A percentile compares a stretch with the other conserved stretches of the same genome.
Conservation (phyloP, 2,329 filamentous ascomycete species). For the Teratosphaeria viscida region DNA sequence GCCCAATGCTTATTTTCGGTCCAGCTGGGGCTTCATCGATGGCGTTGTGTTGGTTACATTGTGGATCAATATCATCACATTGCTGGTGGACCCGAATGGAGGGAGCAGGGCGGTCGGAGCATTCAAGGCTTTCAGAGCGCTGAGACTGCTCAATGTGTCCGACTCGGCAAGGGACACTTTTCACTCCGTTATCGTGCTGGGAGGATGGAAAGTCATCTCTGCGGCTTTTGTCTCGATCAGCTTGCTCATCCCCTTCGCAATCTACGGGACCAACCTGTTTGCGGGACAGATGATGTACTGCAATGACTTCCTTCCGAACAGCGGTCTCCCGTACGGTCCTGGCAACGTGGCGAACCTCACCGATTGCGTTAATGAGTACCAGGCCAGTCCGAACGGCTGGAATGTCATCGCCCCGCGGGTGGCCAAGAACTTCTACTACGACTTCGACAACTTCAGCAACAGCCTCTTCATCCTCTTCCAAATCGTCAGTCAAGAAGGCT, state of each 20-base stretch:
- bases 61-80: slow-evolving; percentile 86
- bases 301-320: slow-evolving; percentile 50
- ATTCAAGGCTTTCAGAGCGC: slow-evolving; percentile 88
- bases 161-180: slow-evolving; percentile 94
- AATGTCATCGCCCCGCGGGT: slow-evolving; percentile 71
- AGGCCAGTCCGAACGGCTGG: slow-evolving; percentile 71
- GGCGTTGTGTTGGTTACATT: slow-evolving; percentile 82
- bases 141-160: slow-evolving; percentile 87
- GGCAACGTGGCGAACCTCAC: slow-evolving; percentile 47
- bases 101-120: slow-evolving; percentile 87
- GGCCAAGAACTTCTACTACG: slow-evolving; percentile 70
- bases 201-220: slow-evolving; percentile 87
- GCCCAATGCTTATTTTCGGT: slow-evolving; percentile 91
- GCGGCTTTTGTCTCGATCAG: slow-evolving; percentile 90
- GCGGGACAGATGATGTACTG: slow-evolving; percentile 69
- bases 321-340: slow-evolving; percentile 5
- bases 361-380: slow-evolving; percentile 78
- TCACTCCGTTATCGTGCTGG: slow-evolving; percentile 88
- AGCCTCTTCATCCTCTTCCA: slow-evolving; percentile 95
- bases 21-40: slow-evolving; percentile 95
- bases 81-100: slow-evolving; percentile 69
- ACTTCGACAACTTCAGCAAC: slow-evolving; percentile 90
- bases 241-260: slow-evolving; percentile 88
- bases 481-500: slow-evolving; percentile 97
- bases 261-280: slow-evolving; percentile 91